Base-by-base conservation (phyloP, 306 rosid species). In the Bauhinia variegata region DNA sequence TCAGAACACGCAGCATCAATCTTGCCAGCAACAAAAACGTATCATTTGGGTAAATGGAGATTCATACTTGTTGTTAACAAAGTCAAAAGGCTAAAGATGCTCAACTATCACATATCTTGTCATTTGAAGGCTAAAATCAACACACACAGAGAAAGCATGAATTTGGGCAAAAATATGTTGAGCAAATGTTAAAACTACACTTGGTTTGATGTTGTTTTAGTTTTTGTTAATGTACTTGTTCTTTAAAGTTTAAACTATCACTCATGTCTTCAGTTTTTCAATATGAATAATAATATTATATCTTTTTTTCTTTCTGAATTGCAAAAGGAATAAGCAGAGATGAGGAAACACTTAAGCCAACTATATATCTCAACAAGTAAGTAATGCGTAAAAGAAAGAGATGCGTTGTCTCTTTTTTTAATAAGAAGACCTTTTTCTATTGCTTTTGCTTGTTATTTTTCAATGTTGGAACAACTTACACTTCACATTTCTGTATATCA, bases 341-440 rank as follows among this genome's bases (percentile, higher is more conserved):
- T 4, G 98, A 89, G 83, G 88, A 88, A 82, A 93, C 97, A 57
- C 98, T 93, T 74, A 88, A 76, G 63, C 97, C 96, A 43, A 60
- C 86, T 23, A 3, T 93, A 74, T 93, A 93, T 63, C 82, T 93
- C 60, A 92, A 92, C 87, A 89, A 93, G 96, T 86, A 88, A 81
- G 95, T 19, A 37, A 39, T 49, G 43, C 60, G 30, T 39, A 57
- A 33, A 58, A 8, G 59, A 58, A 47, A 44, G 53, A 67, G 54
- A 57, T 47, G 52, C 28, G 2, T 23, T 23, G 14, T 2, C 3
- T 34, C 37, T 19, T 44, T n/a, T 76, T 23, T 5, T n/a, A 65
- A 23, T 39, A 23, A 23, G 28, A 23, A 9, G 2, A 17, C 52
- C 34, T 65, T n/a, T 16, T 32, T 48, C 53, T 14, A 60, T 17